Conservation (phyloP, 345 rosid species). For the Bretschneidera sinensis region DNA sequence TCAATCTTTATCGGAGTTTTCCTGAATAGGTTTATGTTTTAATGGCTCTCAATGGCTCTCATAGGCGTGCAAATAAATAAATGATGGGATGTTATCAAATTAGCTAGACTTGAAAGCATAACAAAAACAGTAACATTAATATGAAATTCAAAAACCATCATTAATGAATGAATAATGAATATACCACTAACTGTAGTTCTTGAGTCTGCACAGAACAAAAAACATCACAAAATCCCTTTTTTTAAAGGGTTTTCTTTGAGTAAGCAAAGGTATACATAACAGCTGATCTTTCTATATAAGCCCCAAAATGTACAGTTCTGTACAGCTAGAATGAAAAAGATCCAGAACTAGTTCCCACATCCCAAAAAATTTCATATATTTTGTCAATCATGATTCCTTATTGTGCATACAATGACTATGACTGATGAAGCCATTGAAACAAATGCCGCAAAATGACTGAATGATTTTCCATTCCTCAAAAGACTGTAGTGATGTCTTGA, state of each 20-base stretch:
- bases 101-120: too few relatives aligned
- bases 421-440: background rate
- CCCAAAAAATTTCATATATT: conserved; percentile 3
- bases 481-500: too few relatives aligned
- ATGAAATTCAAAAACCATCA: background rate
- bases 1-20: too few relatives aligned
- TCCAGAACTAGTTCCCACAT: conserved; percentile 2
- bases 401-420: background rate
- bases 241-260: background rate
- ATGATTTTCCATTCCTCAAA: too few relatives aligned
- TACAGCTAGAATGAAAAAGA: conserved; percentile 23
- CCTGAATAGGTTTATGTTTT: too few relatives aligned
- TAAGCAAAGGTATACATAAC: background rate
- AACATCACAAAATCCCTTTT: too few relatives aligned
- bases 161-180: conserved; percentile 11
- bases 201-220: conserved; percentile 15
- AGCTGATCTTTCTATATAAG: conserved; percentile 18
- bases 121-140: background rate
- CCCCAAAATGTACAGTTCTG: conserved; percentile 20
- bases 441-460: too few relatives aligned
- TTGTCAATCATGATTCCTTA: background rate
- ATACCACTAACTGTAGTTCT: too few relatives aligned
- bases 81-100: too few relatives aligned
- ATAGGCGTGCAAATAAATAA: too few relatives aligned
- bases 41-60: too few relatives aligned